Evolutionary conservation across 768 basidiomycete species (phyloP), one percentile per base, ranked within the genome.

Genomic region (Lanmaoa pseudosensibilis): DNA sequence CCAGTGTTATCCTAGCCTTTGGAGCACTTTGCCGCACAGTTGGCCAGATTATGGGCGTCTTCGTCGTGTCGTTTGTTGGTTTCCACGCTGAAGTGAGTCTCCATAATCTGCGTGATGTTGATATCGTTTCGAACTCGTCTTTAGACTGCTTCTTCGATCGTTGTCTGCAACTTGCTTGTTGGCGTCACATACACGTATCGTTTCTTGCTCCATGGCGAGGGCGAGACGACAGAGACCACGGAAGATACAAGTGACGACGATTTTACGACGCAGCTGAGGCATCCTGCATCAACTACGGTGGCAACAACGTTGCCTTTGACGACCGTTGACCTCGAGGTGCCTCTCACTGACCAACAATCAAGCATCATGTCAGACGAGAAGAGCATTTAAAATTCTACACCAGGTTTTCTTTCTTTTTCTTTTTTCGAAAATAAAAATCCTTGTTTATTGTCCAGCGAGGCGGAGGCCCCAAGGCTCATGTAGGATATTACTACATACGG

Each of bases 141-240:
- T 33, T 36, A 61, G 60, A 15, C 49, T 21, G 57, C 47, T 18
- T 34, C 52, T 5, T 55, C 56, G 5, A 33, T 46, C 38, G 52
- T 57, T 23, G 49, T 58, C 47, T 61, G 56, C 25, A 61, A 61
- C 25, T 12, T 61, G 21, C 46, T 61, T 4, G 59, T 61, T 21
- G 49, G 46, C 25, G 59, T 61, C 19, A 61, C 56, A 36, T 61
- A 18, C 49, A 19, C 9, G 18, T 60, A 57, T 27, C 59, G 52
- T 23, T 23, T 46, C 32, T 50, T 45, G 38, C 34, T 30, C 32
- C 30, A 37, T 18, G 25, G 27, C 13, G 23, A 21, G 15, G 10
- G 8, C 12, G 18, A 18, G 6, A 49, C 18, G 4, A 9, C 25
- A n/a, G n/a, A 18, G 15, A 25, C 32, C 25, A n/a, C 45, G 36